These are phyloP conservation scores for Zoysia pacifica DNA, from an alignment of 176 grass and related monocot genomes.

Conservation along the genomic window DNA sequence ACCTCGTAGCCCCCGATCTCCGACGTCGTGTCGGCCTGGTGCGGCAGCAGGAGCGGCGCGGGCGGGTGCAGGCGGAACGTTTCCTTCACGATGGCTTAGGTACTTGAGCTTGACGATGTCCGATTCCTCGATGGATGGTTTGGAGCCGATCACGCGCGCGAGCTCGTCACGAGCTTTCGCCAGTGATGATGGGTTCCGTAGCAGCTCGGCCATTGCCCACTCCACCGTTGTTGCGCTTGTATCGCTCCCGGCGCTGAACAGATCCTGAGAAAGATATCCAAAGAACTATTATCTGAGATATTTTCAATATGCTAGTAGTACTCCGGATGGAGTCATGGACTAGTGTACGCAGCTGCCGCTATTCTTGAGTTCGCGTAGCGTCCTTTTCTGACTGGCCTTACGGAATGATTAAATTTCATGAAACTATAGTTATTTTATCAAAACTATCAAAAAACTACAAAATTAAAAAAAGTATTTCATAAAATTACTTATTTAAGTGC, in stretches of 20 bases:
- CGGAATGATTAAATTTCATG: background rate
- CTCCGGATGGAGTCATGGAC: too few relatives aligned
- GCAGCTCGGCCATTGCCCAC: conserved; percentile 68
- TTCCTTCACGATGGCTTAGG: conserved; percentile 63
- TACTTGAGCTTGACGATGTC: conserved; percentile 44
- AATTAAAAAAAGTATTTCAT: too few relatives aligned
- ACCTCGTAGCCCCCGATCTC: conserved; percentile 49
- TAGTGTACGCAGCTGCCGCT: background rate
- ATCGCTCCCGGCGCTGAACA: conserved; percentile 47
- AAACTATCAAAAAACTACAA: too few relatives aligned
- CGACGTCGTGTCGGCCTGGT: background rate
- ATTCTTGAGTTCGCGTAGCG: background rate
- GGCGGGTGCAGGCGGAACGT: conserved; percentile 59
- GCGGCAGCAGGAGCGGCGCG: conserved; percentile 46
- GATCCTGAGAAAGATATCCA: conserved; percentile 34
- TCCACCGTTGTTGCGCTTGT: conserved; percentile 38
- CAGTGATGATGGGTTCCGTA: conserved; percentile 45
- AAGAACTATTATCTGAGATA: background rate
- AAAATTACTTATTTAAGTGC: too few relatives aligned
- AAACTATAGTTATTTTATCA: too few relatives aligned
- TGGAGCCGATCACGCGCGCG: conserved; percentile 7
- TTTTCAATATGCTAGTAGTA: too few relatives aligned
- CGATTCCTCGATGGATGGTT: conserved; percentile 29
- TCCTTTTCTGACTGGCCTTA: background rate
- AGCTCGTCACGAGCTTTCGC: conserved; percentile 55